Evolutionary conservation across 352 stramenopile species (phyloP).

Genomic region (Globisporangium mamillatum): DNA sequence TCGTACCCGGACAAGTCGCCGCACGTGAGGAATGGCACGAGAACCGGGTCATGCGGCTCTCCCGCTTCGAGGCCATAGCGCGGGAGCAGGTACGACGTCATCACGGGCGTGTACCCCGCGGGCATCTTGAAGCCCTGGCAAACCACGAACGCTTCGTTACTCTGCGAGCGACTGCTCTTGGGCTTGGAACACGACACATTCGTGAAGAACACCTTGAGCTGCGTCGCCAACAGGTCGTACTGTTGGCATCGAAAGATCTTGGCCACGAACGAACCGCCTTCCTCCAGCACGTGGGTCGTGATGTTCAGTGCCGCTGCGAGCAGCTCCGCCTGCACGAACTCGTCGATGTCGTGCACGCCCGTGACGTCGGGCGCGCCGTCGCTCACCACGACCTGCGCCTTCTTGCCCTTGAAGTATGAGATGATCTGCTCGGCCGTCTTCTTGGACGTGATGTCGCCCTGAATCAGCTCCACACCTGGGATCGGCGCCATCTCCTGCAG

Average conservation of each 20-base stretch:
- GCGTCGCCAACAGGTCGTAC: conserved; percentile 94
- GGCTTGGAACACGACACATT: conserved; percentile 97
- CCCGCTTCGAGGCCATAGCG: conserved; percentile 49
- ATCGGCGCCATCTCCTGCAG: conserved; percentile 99
- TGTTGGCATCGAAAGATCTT: conserved; percentile 99
- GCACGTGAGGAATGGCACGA: conserved; percentile 92
- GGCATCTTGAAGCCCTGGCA: conserved; percentile 92
- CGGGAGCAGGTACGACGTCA: conserved; percentile 79
- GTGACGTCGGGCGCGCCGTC: conserved; percentile 99
- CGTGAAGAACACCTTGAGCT: conserved; percentile 96
- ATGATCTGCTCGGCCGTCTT: conserved; percentile 97
- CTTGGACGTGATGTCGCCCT: conserved; percentile 96
- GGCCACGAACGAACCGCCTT: conserved; percentile 96
- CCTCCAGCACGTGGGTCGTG: conserved; percentile 92
- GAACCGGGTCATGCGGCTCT: conserved; percentile 50
- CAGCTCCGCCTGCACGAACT: conserved; percentile 97
- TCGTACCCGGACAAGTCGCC: conserved; percentile 94
- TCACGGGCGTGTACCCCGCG: conserved; percentile 75
- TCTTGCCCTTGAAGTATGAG: conserved; percentile 88
- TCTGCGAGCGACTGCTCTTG: conserved; percentile 93
- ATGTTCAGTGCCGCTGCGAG: conserved; percentile 98
- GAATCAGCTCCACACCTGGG: conserved; percentile 92
- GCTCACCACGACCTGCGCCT: conserved; percentile 97
- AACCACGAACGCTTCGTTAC: conserved; percentile 96
- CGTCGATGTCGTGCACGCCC: conserved; percentile 98